Evolutionary conservation across 2,329 filamentous ascomycete genomes (phyloP), one percentile per base, ranked within the genome.

Genomic region (Proliferodiscus dingleyae): DNA sequence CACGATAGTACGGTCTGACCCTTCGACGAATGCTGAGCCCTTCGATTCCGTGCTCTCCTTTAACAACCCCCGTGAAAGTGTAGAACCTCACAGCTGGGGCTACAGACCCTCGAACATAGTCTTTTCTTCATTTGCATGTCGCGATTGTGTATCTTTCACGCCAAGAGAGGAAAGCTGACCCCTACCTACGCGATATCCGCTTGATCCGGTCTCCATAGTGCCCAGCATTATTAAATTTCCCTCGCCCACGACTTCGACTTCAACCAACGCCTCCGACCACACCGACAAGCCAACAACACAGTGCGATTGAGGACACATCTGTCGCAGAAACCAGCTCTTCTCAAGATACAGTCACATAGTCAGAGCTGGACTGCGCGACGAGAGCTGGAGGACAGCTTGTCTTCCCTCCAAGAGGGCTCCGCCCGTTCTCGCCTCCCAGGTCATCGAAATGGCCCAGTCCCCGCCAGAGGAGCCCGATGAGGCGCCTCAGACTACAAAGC

Each of bases 401-500:
- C 32, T 49, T 22, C 39, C 44, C 48, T 42, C 36, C 38, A 49
- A 46, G 49, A 49, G 53, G 57, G 49, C 51, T 28, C 37, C 21
- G 52, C 51, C 55, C 54, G 49, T 46, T 43, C 52, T 49, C 43
- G 51, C 30, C 33, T 37, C 18, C 41, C 43, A 24, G 50, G 39
- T 16, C 16, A 36, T 50, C 50, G 47, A 26, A 42, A 56, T 58
- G 52, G 47, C 50, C 24, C 30, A 47, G 28, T 51, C 54, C 6
- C 40, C 37, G 16, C 37, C 45, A 37, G 53, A 48, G 37, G 56
- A 59, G 29, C 54, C 56, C n/a, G 67, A 69, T 47, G 64, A 68
- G 55, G 75, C 68, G 56, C 72, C 79, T 57, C 69, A 75, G 49
- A 77, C 78, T 7, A 85, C 83, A 18, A 89, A 91, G 64, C 78